Percentiles rank a stretch among this genome's conserved stretches.
These are phyloP conservation scores for Penicillium dipodomyicola DNA, from an alignment of 495 filamentous ascomycete species.

Conservation along the genomic window DNA sequence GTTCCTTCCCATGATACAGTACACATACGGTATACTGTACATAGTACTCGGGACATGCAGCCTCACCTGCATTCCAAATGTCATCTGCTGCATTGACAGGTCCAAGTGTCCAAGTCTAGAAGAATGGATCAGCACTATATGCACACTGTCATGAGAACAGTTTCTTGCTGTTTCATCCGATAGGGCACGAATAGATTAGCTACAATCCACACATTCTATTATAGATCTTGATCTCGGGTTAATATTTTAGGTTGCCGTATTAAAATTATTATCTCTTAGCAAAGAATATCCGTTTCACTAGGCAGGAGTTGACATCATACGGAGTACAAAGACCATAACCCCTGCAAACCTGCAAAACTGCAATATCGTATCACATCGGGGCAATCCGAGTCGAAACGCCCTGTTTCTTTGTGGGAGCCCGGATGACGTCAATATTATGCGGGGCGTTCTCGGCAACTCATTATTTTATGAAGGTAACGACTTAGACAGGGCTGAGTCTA, in stretches of 20 bases:
- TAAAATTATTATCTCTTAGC: not conserved
- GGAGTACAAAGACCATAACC: not conserved
- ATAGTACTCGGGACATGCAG: not conserved
- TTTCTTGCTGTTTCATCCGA: not conserved
- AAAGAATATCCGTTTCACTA: not conserved
- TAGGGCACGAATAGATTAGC: not conserved
- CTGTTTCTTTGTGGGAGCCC: slow-evolving; percentile 1
- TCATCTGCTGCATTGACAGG: slow-evolving; percentile 3
- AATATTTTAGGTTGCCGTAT: not conserved
- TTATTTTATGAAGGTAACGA: not conserved
- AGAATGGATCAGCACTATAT: slow-evolving; percentile 4
- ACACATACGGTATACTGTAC: not conserved
- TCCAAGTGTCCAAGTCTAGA: not conserved
- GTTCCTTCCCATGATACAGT: not conserved
- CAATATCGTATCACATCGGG: not conserved
- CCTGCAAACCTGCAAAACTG: too few relatives aligned
- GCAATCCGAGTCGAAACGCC: not conserved
- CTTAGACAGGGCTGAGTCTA: not conserved
- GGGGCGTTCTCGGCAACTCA: slow-evolving; percentile 5
- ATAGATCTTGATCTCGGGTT: not conserved
- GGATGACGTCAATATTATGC: slow-evolving; percentile 3
- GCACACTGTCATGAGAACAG: slow-evolving; percentile 2
- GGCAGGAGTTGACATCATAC: not conserved
- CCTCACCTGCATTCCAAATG: not conserved
- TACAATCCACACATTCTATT: not conserved